Conservation (phyloP, 495 filamentous ascomycete species). For the Neurospora sp. region DNA sequence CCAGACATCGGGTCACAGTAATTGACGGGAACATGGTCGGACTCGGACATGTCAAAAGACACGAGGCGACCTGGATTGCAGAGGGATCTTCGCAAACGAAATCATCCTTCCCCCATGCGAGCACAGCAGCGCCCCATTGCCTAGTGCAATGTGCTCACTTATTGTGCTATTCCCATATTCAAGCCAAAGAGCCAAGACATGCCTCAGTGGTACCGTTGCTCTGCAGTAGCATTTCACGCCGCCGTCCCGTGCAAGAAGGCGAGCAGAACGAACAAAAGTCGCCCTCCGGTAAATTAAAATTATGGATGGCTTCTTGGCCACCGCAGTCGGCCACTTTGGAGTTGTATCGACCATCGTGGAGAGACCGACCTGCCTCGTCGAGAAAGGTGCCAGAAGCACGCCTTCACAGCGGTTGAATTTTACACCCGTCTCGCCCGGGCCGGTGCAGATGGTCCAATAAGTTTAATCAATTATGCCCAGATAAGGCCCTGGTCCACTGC, state of each 20-base stretch:
- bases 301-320: not conserved
- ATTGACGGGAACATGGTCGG: not conserved
- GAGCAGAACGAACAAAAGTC: not conserved
- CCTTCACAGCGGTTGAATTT: not conserved
- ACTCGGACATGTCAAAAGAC: not conserved
- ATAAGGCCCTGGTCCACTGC: constrained; percentile 9
- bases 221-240: not conserved
- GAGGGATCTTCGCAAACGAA: not conserved
- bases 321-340: not conserved
- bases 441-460: constrained; percentile 13
- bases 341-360: not conserved
- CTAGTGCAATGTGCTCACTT: not conserved
- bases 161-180: not conserved
- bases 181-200: not conserved
- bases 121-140: not conserved
- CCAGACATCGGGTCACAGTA: not conserved
- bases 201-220: not conserved
- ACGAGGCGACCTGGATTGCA: not conserved
- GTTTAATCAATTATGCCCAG: constrained; percentile 12
- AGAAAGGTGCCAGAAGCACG: constrained; percentile 7
- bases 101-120: not conserved
- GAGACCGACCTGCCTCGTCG: constrained; percentile 20
- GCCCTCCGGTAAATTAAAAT: not conserved
- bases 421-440: not conserved
- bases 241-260: not conserved